These are phyloP conservation scores for Apiospora koreana DNA, from an alignment of 2,329 filamentous ascomycete genomes.

Conservation along the genomic window DNA sequence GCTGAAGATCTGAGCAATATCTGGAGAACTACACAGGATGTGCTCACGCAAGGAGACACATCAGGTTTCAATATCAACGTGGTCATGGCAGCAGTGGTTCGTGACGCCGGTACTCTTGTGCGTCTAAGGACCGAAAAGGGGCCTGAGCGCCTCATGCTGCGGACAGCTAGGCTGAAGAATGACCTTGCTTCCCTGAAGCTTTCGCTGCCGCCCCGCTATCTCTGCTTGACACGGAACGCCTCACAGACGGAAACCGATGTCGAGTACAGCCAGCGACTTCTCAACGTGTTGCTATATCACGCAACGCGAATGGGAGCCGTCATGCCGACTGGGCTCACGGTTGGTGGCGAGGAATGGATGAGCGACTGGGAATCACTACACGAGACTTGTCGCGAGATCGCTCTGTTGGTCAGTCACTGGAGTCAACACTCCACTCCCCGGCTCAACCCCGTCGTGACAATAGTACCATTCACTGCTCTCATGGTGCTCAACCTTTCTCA, in stretches of 20 bases:
- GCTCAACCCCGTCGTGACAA: background rate
- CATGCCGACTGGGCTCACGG: slow-evolving; percentile 18
- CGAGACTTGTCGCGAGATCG: slow-evolving; percentile 33
- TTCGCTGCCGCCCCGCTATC: slow-evolving; percentile 31
- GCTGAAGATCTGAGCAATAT: slow-evolving; percentile 26
- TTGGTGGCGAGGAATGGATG: slow-evolving; percentile 24
- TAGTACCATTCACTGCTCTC: background rate
- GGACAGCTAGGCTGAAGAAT: slow-evolving; percentile 20
- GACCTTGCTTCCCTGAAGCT: slow-evolving; percentile 27
- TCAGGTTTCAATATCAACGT: slow-evolving; percentile 29
- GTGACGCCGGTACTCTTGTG: slow-evolving; percentile 26
- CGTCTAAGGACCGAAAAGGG: slow-evolving; percentile 22
- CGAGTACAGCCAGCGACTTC: slow-evolving; percentile 29
- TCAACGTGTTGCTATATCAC: slow-evolving; percentile 28
- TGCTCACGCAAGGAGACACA: slow-evolving; percentile 21
- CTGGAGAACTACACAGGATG: slow-evolving; percentile 24
- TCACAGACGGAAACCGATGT: slow-evolving; percentile 27
- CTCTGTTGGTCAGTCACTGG: slow-evolving; percentile 32
- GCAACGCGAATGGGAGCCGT: slow-evolving; percentile 24
- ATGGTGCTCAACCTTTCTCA: background rate
- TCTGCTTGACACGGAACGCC: slow-evolving; percentile 32
- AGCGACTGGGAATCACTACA: slow-evolving; percentile 31
- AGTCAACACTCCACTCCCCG: background rate
- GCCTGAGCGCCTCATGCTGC: slow-evolving; percentile 17
- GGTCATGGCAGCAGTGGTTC: slow-evolving; percentile 28